Base-by-base conservation (phyloP, 2,329 filamentous ascomycete species). In the Cercospora nicotianae region DNA sequence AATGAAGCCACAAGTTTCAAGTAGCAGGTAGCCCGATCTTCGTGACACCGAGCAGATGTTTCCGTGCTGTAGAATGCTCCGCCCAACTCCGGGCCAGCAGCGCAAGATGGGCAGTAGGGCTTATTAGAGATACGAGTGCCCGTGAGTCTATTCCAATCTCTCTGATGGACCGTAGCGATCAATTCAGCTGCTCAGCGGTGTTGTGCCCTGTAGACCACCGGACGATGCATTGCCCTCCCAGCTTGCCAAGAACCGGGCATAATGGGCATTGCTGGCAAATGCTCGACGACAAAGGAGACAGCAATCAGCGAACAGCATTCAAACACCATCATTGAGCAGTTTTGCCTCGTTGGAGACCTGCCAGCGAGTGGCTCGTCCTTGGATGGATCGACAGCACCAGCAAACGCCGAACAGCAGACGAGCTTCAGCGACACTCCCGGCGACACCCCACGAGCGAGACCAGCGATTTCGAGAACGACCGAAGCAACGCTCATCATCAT, bases 291-390 rank as follows among this genome's bases (percentile, higher is more conserved):
- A 30, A 58, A 31, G 53, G n/a, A n/a, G 1, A 30, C 48, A 31
- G 53, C 53, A 58, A 58, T 58, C 53, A 58, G 53, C 23, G n/a
- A 31, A n/a, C 26, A 31, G 53, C 53, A 31, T 9, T 58, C 53
- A 58, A 5, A 58, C 28, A 33, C 26, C 26, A 18, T n/a, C 26
- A 8, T 58, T 18, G 20, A 58, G 16, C 26, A 58, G 30, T 13
- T 5, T 16, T 18, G 26, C 30, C 23, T 31, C 13, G 3, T 5
- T 18, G 7, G 16, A 30, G 12, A 58, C 26, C 53, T 58, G 8
- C 26, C 8, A 10, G n/a, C n/a, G 6, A 5, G 26, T n/a, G 26
- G 53, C 9, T 58, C 13, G 13, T 9, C 23, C 53, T 31, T n/a
- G 1, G 13, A 18, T 58, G 16, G 53, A 13, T 58, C 16, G 26